These are phyloP conservation scores for Zygotorulaspora danielsina DNA, from an alignment of 805 yeast genomes.

Conservation along the genomic window DNA sequence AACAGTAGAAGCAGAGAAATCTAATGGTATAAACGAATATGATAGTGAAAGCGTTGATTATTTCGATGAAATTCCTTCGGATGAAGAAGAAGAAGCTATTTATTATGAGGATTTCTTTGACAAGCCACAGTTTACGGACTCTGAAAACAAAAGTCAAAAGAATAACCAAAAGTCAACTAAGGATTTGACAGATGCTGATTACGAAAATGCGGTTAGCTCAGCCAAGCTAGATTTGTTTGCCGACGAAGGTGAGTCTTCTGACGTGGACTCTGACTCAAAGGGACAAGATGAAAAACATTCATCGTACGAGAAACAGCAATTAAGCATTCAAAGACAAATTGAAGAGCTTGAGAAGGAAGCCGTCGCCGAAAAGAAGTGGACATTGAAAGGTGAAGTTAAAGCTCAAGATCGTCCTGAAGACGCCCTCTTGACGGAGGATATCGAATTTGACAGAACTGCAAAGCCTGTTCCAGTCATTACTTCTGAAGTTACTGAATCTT, in stretches of 20 bases:
- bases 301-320: conserved; percentile 79
- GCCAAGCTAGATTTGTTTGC: conserved; percentile 63
- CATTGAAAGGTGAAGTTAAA: conserved; percentile 86
- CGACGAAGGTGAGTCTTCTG: conserved; percentile 35
- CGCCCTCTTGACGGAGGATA: conserved; percentile 72
- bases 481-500: conserved; percentile 73
- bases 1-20: conserved; percentile 58
- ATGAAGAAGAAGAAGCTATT: conserved; percentile 49
- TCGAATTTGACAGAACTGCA: conserved; percentile 88
- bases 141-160: conserved; percentile 5
- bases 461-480: conserved; percentile 97
- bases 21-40: conserved; percentile 39
- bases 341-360: conserved; percentile 77
- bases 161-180: conserved; percentile 24
- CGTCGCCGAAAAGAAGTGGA: conserved; percentile 88
- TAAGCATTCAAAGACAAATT: conserved; percentile 70
- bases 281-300: conserved; percentile 44
- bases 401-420: conserved; percentile 80
- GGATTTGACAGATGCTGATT: conserved; percentile 57
- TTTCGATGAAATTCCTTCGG: conserved; percentile 49
- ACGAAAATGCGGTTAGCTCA: conserved; percentile 53
- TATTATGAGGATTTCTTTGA: conserved; percentile 68
- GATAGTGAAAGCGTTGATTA: conserved; percentile 47
- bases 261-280: conserved; percentile 24
- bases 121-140: conserved; percentile 21